A percentile compares a stretch with the other conserved stretches of the same genome.
These are phyloP conservation scores for Yarrowia porcina DNA, from an alignment of 805 yeast species.

Conservation along the genomic window DNA sequence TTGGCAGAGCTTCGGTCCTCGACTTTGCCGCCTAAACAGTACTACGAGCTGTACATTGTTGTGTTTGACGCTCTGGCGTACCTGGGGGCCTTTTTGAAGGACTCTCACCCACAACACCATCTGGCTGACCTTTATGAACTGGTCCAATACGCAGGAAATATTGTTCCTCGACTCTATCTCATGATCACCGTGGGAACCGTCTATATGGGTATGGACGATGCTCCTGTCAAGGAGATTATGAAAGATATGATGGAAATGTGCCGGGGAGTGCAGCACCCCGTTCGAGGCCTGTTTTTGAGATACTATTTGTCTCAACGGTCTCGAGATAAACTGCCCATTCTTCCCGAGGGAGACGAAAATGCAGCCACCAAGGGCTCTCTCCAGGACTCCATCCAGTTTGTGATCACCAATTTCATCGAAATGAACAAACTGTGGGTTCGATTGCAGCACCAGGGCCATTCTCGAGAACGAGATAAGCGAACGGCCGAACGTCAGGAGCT, in stretches of 20 bases:
- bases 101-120: conserved; percentile 65
- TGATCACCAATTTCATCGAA: conserved; percentile 84
- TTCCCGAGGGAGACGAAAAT: conserved; percentile 28
- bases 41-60: conserved; percentile 84
- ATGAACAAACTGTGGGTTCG: conserved; percentile 99
- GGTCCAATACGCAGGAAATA: conserved; percentile 90
- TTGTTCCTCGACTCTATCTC: conserved; percentile 84
- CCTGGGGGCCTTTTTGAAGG: conserved; percentile 61
- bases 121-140: conserved; percentile 88
- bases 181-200: conserved; percentile 95
- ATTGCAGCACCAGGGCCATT: conserved; percentile 91
- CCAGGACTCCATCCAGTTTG: conserved; percentile 70
- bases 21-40: conserved; percentile 77
- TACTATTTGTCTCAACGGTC: conserved; percentile 85
- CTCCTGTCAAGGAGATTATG: conserved; percentile 81
- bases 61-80: conserved; percentile 77
- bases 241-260: conserved; percentile 98
- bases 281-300: conserved; percentile 83
- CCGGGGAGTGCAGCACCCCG: conserved; percentile 93
- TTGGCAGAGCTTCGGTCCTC: conserved; percentile 78
- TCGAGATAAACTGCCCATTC: conserved; percentile 56
- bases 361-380: conserved; percentile 41
- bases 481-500: conserved; percentile 79
- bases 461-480: conserved; percentile 72
- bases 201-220: conserved; percentile 70